Conservation (phyloP, 1,284 basidiomycete genomes). For the Trametes polyzona region DNA sequence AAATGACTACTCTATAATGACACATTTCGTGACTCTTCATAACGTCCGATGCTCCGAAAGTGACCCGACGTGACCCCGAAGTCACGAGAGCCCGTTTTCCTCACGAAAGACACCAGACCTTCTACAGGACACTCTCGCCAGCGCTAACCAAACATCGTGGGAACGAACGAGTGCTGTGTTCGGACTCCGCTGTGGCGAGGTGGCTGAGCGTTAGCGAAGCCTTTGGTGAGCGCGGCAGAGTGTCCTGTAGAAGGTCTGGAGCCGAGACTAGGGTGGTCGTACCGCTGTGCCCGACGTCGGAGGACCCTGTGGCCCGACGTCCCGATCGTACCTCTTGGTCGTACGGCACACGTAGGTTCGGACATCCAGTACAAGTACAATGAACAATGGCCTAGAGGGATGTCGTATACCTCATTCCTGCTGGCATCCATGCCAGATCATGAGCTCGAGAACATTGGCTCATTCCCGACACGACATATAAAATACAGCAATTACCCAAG, state of each 20-base stretch:
- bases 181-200: background rate
- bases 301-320: no score
- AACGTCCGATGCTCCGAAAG: background rate
- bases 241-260: background rate
- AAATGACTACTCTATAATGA: background rate
- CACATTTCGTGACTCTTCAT: background rate
- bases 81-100: background rate
- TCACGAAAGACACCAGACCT: background rate
- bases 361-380: no score
- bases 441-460: no score
- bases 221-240: background rate
- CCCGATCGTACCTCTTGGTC: no score
- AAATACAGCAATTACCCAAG: no score
- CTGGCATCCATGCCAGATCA: no score
- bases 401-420: no score
- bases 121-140: background rate
- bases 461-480: no score
- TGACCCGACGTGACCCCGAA: background rate
- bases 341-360: no score
- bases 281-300: no score
- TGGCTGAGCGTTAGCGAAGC: background rate
- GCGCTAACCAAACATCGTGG: background rate
- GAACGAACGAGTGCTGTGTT: background rate
- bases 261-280: background rate
- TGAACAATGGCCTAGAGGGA: no score